Evolutionary conservation across 164 flowering plant genomes (phyloP).

Genomic region (Tetracentron sinense): DNA sequence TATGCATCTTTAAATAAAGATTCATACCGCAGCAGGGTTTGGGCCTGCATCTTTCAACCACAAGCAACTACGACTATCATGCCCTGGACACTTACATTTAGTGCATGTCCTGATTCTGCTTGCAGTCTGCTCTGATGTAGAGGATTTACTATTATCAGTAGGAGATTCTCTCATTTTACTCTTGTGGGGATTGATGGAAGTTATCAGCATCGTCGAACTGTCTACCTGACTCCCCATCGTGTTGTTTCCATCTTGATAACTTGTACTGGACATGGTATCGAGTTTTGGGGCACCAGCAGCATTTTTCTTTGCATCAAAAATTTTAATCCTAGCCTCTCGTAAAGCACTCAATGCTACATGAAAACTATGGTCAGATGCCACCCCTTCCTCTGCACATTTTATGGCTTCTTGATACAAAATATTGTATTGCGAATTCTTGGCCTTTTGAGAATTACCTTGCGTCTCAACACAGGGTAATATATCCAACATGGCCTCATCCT

Average conservation of each 20-base stretch:
- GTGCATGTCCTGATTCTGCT: constrained; percentile 17
- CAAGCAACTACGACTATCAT: constrained; percentile 24
- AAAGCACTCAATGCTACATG: constrained; percentile 34
- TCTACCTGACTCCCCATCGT: constrained; percentile 19
- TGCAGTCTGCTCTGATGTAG: constrained; percentile 14
- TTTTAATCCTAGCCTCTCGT: constrained; percentile 30
- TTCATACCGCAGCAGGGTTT: constrained; percentile 15
- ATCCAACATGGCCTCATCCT: constrained; percentile 24
- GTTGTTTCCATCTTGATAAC: constrained; percentile 18
- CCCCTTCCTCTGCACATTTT: constrained; percentile 38
- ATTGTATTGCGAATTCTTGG: constrained; percentile 34
- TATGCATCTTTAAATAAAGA: background rate
- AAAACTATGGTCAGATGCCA: constrained; percentile 38
- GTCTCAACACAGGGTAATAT: constrained; percentile 14
- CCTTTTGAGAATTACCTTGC: constrained; percentile 23
- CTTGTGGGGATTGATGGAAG: constrained; percentile 7
- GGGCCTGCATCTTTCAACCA: constrained; percentile 27
- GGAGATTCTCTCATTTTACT: constrained; percentile 11
- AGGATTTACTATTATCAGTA: constrained; percentile 6
- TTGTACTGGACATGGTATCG: constrained; percentile 16
- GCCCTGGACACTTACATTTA: constrained; percentile 29
- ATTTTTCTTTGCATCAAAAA: constrained; percentile 34
- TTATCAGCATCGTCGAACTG: constrained; percentile 4
- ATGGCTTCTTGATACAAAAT: constrained; percentile 36
- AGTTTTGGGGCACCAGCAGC: constrained; percentile 18